Base-by-base conservation (phyloP, 352 stramenopile genomes). In the Phytopythium oedochilum region DNA sequence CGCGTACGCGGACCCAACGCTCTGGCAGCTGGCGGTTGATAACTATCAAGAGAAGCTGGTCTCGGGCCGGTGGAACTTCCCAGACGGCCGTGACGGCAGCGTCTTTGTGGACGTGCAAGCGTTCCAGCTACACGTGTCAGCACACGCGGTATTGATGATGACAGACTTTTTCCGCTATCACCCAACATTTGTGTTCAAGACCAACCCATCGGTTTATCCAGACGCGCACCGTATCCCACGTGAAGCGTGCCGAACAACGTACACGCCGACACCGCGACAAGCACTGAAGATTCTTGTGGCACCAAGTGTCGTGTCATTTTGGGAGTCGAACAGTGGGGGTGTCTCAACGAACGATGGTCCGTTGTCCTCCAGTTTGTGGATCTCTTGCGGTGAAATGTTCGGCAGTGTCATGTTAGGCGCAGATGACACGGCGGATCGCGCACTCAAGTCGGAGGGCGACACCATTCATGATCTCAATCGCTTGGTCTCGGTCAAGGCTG, bases 11-110 rank as follows among this genome's bases (percentile, higher is more conserved):
- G 84, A 94, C 42, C 84, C 84, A 54, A 71, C 61, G 22, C 55
- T 83, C 34, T 94, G 84, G 84, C 82, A 91, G 61, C 40, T 90
- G 11, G 61, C 65, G 35, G 70, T 87, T 14, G 78, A 88, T 17
- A 92, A 87, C 26, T 85, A 85, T 35, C 75, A 78, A 15, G 78
- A 91, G 23, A 89, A 86, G 32, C 31, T 92, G 8, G 43, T 94
- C 38, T 73, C 73, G 38, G 72, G 68, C 34, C 62, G 76, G 11
- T 94, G 83, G 83, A 71, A 62, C 45, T 68, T 68, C 46, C 60
- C 62, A 11, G 55, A 71, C 8, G 22, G 29, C 7, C 58, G 55
- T 1, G 72, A 86, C 34, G 55, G 64, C 36, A 81, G 67, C 5
- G 32, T 82, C 5, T 89, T 92, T 35, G 45, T 94, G 38, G 82